Conservation (phyloP, 1,284 basidiomycete genomes). For the Cutaneotrichosporon sp. region DNA sequence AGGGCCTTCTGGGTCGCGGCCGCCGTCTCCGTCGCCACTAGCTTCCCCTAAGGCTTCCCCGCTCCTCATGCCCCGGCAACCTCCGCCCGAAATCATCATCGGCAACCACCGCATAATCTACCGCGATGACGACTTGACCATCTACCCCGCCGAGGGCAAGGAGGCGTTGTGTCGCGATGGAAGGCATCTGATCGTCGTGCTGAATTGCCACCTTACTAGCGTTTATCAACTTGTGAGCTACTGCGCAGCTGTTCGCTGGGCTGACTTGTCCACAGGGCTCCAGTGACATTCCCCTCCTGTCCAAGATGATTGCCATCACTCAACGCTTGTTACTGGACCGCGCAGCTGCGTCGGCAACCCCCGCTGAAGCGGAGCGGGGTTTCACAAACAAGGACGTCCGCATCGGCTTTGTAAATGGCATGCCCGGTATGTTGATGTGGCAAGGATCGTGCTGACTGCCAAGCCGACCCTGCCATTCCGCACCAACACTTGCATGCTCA, state of each 20-base stretch:
- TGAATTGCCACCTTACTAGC: conserved; percentile 41
- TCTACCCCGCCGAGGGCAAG: conserved; percentile 36
- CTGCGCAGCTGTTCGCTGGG: background rate
- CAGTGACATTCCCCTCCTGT: conserved; percentile 42
- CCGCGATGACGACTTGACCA: conserved; percentile 35
- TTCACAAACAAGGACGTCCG: conserved; percentile 22
- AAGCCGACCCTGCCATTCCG: conserved; percentile 43
- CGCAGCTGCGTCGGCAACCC: background rate
- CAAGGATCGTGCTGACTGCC: conserved; percentile 6
- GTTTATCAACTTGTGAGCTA: conserved; percentile 45
- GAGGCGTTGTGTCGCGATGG: conserved; percentile 34
- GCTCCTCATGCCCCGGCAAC: conserved; percentile 5
- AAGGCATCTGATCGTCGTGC: conserved; percentile 40
- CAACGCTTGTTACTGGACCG: conserved; percentile 21
- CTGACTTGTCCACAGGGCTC: conserved; percentile 29
- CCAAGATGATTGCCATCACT: conserved; percentile 34
- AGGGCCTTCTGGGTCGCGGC: background rate
- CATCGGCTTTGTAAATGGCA: conserved; percentile 37
- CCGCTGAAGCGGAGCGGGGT: conserved; percentile 4
- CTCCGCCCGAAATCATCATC: conserved; percentile 14
- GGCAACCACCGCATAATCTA: conserved; percentile 34
- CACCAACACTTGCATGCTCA: conserved; percentile 45
- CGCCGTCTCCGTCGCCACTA: background rate
- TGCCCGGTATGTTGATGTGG: conserved; percentile 26
- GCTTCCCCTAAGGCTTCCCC: background rate